Percentiles rank a stretch among this genome's conserved stretches.
phyloP scores from a whole-genome alignment of 805 yeast species.

The Yarrowia yakushimensis region DNA sequence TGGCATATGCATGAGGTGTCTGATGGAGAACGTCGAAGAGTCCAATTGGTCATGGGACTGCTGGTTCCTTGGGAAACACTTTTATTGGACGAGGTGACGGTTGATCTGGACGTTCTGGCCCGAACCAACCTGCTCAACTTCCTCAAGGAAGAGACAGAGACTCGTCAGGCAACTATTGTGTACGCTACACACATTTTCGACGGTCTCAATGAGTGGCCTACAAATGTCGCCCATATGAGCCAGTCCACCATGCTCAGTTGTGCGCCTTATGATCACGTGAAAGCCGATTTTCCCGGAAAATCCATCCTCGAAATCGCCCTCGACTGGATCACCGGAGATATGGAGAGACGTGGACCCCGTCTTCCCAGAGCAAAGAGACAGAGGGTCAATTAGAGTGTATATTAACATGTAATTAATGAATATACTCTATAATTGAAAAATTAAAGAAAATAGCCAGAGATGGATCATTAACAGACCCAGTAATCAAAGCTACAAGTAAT shows the following conservation, averaged over 20 bases:
- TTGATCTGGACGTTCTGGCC: conserved; percentile 91
- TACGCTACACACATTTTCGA: conserved; percentile 97
- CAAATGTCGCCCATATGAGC: conserved; percentile 71
- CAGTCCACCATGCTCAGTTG: conserved; percentile 52
- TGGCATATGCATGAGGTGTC: conserved; percentile 93
- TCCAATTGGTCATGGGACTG: conserved; percentile 90
- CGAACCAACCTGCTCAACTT: conserved; percentile 70
- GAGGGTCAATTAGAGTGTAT: background rate
- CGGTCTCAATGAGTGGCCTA: conserved; percentile 90
- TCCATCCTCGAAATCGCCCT: conserved; percentile 38
- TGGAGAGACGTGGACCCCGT: conserved; percentile 48
- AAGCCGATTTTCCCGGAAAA: background rate
- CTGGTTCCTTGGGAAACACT: conserved; percentile 85
- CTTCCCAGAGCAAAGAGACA: conserved; percentile 6
- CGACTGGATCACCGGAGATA: conserved; percentile 41
- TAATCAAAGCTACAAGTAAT: too few relatives aligned
- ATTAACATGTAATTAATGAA: too few relatives aligned
- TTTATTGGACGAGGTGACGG: conserved; percentile 93
- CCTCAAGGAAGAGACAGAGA: conserved; percentile 66
- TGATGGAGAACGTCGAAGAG: conserved; percentile 94
- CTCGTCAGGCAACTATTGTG: conserved; percentile 65
- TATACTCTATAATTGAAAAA: too few relatives aligned
- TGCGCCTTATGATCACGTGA: conserved; percentile 29
- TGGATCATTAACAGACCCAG: too few relatives aligned
- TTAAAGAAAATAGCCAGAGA: too few relatives aligned